Conservation (phyloP, 495 filamentous ascomycete genomes). For the Bacidia gigantensis region DNA sequence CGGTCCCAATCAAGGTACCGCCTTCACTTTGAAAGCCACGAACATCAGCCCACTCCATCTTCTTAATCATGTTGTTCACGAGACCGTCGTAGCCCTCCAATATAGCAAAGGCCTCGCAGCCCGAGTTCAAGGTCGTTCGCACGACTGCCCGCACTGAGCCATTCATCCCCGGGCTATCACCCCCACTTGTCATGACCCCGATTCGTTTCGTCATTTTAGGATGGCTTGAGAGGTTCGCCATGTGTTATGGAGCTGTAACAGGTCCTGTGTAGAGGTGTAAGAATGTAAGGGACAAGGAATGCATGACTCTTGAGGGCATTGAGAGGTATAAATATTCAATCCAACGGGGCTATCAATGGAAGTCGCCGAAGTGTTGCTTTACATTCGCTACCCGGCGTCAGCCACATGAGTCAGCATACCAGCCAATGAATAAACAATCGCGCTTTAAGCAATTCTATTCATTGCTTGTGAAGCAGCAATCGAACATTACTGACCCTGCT, state of each 20-base stretch:
- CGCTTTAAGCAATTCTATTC: too few species aligned
- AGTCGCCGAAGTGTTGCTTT: too few species aligned
- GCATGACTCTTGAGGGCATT: too few species aligned
- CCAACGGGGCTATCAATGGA: too few species aligned
- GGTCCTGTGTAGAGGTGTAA: background rate
- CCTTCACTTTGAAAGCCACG: constrained; percentile 89
- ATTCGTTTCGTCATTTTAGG: constrained; percentile 43
- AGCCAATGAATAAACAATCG: too few species aligned
- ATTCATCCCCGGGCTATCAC: constrained; percentile 98
- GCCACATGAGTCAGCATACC: too few species aligned
- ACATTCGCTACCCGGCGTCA: too few species aligned
- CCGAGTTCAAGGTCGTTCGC: constrained; percentile 74
- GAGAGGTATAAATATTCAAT: too few species aligned
- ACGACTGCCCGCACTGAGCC: constrained; percentile 87
- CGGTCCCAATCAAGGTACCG: constrained; percentile 93
- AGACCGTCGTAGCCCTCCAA: constrained; percentile 96
- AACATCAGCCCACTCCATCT: constrained; percentile 88
- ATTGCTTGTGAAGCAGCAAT: too few species aligned
- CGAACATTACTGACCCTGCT: too few species aligned
- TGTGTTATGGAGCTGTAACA: background rate
- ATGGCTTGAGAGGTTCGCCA: background rate
- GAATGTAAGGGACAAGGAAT: background rate
- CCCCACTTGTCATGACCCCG: constrained; percentile 90
- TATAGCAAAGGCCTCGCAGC: constrained; percentile 78
- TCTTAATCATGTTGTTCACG: constrained; percentile 77